Conservation (phyloP, 306 rosid genomes). For the Pterocarpus santalinus region DNA sequence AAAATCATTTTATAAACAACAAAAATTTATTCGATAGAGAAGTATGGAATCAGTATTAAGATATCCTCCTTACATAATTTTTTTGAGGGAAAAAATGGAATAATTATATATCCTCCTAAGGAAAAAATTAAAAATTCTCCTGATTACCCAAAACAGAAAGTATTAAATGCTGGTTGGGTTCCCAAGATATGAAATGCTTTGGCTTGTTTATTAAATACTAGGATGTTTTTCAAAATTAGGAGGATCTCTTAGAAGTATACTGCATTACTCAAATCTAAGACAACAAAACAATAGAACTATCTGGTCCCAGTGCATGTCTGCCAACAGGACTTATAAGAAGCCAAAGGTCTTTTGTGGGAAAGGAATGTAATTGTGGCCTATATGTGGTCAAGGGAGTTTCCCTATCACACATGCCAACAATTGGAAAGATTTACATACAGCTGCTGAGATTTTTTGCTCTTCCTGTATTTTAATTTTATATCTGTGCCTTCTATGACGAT, state of each 20-base stretch:
- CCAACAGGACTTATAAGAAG: not conserved
- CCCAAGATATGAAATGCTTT: too few relatives aligned
- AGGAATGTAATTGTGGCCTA: too few relatives aligned
- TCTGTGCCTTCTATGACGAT: too few relatives aligned
- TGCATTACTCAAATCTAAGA: not conserved
- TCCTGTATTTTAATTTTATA: too few relatives aligned
- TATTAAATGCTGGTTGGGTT: not conserved
- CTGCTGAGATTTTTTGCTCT: too few relatives aligned
- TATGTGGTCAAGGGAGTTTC: too few relatives aligned
- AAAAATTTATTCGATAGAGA: constrained; percentile 1
- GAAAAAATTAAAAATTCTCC: constrained; percentile 16
- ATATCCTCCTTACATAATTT: constrained; percentile 6
- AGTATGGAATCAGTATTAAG: constrained; percentile 15
- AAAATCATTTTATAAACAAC: not conserved
- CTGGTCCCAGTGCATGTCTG: constrained; percentile 16
- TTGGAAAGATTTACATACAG: too few relatives aligned
- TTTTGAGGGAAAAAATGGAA: not conserved
- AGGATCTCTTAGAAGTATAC: too few relatives aligned
- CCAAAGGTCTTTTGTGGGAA: too few relatives aligned
- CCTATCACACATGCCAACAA: too few relatives aligned
- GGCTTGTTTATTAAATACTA: too few relatives aligned
- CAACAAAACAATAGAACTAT: constrained; percentile 7
- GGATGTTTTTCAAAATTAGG: too few relatives aligned
- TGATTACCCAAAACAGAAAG: constrained; percentile 28
- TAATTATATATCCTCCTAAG: not conserved